phyloP scores from a whole-genome alignment of 805 yeast genomes.

The Sugiyamaella mastotermitis region DNA sequence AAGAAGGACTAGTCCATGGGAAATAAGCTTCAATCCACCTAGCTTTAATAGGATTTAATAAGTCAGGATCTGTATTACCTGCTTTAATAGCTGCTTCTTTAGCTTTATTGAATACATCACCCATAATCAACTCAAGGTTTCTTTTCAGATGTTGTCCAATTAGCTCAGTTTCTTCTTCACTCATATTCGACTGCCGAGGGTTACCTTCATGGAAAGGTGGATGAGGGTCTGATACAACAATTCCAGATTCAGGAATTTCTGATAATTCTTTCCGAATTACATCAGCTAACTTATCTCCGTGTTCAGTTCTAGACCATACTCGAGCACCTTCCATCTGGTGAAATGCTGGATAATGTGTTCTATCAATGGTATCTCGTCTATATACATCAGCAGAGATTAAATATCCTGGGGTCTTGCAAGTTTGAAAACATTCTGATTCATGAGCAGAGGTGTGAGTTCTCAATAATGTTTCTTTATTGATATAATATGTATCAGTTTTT shows the following conservation, averaged over 20 bases:
- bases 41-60: slow-evolving; percentile 70
- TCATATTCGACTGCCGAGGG: slow-evolving; percentile 78
- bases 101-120: slow-evolving; percentile 74
- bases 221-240: slow-evolving; percentile 71
- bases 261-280: slow-evolving; percentile 54
- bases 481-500: slow-evolving; percentile 85
- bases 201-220: slow-evolving; percentile 53
- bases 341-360: slow-evolving; percentile 94
- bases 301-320: slow-evolving; percentile 58
- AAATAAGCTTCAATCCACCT: slow-evolving; percentile 95
- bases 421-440: slow-evolving; percentile 76
- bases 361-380: slow-evolving; percentile 89
- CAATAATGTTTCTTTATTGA: slow-evolving; percentile 64
- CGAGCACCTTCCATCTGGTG: slow-evolving; percentile 98
- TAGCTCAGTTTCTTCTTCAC: slow-evolving; percentile 59
- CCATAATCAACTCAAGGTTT: slow-evolving; percentile 76
- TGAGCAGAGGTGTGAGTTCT: slow-evolving; percentile 98
- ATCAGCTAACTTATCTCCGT: slow-evolving; percentile 32
- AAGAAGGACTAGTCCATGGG: slow-evolving; percentile 98
- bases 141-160: slow-evolving; percentile 75
- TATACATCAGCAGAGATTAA: slow-evolving; percentile 94
- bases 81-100: slow-evolving; percentile 53
- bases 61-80: slow-evolving; percentile 53
- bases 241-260: slow-evolving; percentile 56
- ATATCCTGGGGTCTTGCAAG: slow-evolving; percentile 71